These are phyloP conservation scores for Eimeria brunetti DNA, from an alignment of 169 alveolate genomes.

Conservation along the genomic window DNA sequence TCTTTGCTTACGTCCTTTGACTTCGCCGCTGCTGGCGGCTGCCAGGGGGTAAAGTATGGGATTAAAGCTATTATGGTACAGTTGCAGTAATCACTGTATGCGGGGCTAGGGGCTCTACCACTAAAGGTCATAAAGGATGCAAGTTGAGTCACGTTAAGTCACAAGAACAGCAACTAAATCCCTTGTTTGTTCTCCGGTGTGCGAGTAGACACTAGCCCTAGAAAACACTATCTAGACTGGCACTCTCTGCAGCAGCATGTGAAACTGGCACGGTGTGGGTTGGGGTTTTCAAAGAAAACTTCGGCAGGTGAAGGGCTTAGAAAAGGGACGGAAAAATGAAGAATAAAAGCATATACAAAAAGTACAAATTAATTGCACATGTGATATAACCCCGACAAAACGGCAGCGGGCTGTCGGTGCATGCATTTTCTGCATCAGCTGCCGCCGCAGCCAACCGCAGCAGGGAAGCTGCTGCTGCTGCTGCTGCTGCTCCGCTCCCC, in stretches of 20 bases:
- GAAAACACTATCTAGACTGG: neutral
- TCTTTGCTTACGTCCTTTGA: too few relatives aligned
- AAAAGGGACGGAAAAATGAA: neutral
- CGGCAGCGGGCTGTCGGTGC: neutral
- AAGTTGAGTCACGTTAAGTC: neutral
- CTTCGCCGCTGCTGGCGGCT: too few relatives aligned
- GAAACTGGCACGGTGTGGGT: neutral
- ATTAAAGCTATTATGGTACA: too few relatives aligned
- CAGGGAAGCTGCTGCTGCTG: slow-evolving; percentile 30
- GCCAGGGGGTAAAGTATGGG: too few relatives aligned
- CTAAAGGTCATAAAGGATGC: neutral
- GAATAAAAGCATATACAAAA: neutral
- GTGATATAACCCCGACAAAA: neutral
- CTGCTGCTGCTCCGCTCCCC: slow-evolving; percentile 14
- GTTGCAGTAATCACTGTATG: neutral
- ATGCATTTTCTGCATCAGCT: neutral
- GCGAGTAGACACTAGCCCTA: neutral
- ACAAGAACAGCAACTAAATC: neutral
- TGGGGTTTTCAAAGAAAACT: neutral
- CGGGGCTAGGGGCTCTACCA: neutral
- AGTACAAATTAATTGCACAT: neutral
- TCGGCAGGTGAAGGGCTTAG: neutral
- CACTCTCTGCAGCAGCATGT: neutral
- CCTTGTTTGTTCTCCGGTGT: neutral
- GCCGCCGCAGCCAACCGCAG: slow-evolving; percentile 34